Evolutionary conservation across 2,329 filamentous ascomycete genomes (phyloP).

Genomic region (Neospermospora avenae): DNA sequence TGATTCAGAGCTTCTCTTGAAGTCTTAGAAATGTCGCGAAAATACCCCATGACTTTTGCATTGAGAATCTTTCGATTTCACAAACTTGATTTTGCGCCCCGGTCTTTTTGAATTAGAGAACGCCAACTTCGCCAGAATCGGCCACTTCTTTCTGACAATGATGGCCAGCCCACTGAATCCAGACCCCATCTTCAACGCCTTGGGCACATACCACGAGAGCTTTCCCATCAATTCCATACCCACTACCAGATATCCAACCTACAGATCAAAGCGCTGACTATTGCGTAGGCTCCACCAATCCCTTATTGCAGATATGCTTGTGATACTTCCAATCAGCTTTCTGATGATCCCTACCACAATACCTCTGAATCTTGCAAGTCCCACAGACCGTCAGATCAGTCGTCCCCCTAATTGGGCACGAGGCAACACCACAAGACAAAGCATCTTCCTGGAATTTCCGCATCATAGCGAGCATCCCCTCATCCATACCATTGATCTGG

Average conservation of each 20-base stretch:
- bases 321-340: slow-evolving; percentile 34
- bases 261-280: neutral
- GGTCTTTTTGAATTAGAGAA: too few relatives aligned
- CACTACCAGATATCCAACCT: too few relatives aligned
- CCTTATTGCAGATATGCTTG: slow-evolving; percentile 31
- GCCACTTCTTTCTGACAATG: too few relatives aligned
- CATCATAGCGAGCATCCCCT: slow-evolving; percentile 14
- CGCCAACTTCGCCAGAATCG: too few relatives aligned
- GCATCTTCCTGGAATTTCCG: slow-evolving; percentile 15
- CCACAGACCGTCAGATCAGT: slow-evolving; percentile 26
- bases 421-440: slow-evolving; percentile 21
- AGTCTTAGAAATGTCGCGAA: too few relatives aligned
- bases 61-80: too few relatives aligned
- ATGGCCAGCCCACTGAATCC: too few relatives aligned
- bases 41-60: too few relatives aligned
- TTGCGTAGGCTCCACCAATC: slow-evolving; percentile 13
- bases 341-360: slow-evolving; percentile 32
- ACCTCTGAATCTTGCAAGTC: slow-evolving; percentile 27
- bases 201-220: too few relatives aligned
- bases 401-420: slow-evolving; percentile 15
- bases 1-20: too few relatives aligned
- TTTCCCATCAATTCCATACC: neutral
- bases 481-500: slow-evolving; percentile 23
- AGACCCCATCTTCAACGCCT: neutral
- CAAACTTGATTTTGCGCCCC: too few relatives aligned